phyloP scores from a whole-genome alignment of 163 green algal species.

The Trebouxiophyceae sp. region DNA sequence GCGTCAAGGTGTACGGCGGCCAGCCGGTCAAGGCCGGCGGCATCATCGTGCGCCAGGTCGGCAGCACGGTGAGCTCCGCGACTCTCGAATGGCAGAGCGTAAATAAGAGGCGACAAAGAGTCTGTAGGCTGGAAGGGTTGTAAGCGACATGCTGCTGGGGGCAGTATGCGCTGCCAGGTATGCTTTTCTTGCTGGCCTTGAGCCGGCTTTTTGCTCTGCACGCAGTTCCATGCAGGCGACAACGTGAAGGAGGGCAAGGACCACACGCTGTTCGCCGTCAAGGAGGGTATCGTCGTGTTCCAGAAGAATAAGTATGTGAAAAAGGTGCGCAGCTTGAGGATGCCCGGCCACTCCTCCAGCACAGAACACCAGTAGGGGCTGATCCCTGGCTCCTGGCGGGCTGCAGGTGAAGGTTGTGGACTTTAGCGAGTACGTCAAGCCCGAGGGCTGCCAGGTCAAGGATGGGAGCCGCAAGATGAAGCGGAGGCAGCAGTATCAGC shows the following conservation, averaged over 20 bases:
- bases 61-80: constrained; percentile 59
- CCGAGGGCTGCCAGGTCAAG: constrained; percentile 37
- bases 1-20: constrained; percentile 95
- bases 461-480: constrained; percentile 34
- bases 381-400: neutral
- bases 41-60: constrained; percentile 95
- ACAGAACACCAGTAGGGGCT: no score
- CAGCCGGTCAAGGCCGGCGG: constrained; percentile 86
- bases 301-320: constrained; percentile 71
- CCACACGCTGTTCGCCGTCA: constrained; percentile 89
- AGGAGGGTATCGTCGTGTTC: constrained; percentile 93
- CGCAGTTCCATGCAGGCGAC: constrained; percentile 85
- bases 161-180: no score
- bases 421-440: constrained; percentile 33
- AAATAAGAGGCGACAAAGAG: neutral
- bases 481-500: constrained; percentile 12
- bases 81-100: neutral
- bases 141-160: neutral
- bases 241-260: constrained; percentile 88
- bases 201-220: no score
- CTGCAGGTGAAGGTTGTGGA: constrained; percentile 38
- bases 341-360: no score
- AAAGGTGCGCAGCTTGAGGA: constrained; percentile 16
- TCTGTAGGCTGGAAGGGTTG: neutral
- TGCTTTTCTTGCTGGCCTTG: no score